Evolutionary conservation across 768 basidiomycete genomes (phyloP).

Genomic region (Tylopilus cervinicoccineus): DNA sequence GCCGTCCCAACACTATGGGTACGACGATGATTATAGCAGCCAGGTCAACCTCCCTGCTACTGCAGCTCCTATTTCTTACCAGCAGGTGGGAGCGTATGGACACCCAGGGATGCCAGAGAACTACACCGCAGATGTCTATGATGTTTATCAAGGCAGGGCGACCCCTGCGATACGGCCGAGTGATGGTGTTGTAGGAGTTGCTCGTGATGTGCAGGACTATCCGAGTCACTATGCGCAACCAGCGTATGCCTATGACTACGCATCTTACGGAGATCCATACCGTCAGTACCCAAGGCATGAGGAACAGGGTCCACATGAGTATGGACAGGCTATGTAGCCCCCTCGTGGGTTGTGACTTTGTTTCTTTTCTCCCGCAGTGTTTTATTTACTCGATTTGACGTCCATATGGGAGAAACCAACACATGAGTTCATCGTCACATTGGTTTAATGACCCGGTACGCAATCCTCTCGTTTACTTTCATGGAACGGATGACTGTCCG

Average conservation of each 20-base stretch:
- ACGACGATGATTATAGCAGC: constrained; percentile 72
- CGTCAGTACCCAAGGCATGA: constrained; percentile 29
- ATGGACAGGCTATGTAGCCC: constrained; percentile 32
- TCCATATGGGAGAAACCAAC: constrained; percentile 1
- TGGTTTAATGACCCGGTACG: background rate
- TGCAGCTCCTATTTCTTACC: constrained; percentile 57
- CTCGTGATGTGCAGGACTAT: constrained; percentile 40
- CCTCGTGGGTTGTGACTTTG: constrained; percentile 11
- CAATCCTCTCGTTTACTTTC: background rate
- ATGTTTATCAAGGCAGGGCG: constrained; percentile 52
- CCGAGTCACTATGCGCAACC: constrained; percentile 27
- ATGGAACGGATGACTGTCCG: background rate
- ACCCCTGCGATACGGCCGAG: constrained; percentile 32
- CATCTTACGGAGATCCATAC: constrained; percentile 26
- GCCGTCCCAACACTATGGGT: constrained; percentile 42
- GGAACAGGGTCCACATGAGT: constrained; percentile 27
- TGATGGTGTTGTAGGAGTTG: constrained; percentile 30
- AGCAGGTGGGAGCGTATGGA: constrained; percentile 24
- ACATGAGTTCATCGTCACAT: background rate
- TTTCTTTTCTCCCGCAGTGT: constrained; percentile 19
- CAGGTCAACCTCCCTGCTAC: constrained; percentile 52
- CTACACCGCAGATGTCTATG: constrained; percentile 44
- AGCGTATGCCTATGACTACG: constrained; percentile 26
- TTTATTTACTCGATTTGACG: constrained; percentile 26
- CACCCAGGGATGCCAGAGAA: constrained; percentile 21